Evolutionary conservation across 2,329 filamentous ascomycete genomes (phyloP).

Genomic region (Pseudocercospora pini-densiflorae): DNA sequence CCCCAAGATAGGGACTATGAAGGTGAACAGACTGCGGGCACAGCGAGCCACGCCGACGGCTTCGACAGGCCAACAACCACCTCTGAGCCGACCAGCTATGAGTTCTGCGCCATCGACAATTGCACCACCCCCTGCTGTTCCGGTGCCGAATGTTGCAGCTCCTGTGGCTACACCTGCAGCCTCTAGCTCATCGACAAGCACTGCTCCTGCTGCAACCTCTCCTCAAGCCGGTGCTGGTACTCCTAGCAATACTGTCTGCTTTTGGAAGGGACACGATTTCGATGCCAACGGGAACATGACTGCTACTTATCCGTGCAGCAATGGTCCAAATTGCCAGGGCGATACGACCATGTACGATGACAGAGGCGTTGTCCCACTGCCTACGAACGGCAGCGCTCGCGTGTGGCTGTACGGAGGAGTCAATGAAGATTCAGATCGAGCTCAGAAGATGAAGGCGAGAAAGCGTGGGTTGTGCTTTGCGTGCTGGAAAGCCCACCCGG

Average conservation of each 20-base stretch:
- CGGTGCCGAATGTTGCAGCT: too few species aligned
- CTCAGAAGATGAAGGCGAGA: neutral
- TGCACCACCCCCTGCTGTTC: too few species aligned
- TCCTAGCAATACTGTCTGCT: neutral
- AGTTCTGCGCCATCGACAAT: too few species aligned
- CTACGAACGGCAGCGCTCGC: neutral
- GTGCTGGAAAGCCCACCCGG: neutral
- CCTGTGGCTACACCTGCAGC: neutral
- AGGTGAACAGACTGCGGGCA: too few species aligned
- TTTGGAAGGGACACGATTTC: neutral
- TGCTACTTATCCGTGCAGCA: neutral
- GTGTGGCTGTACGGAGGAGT: neutral
- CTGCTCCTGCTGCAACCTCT: neutral
- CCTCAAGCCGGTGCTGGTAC: neutral
- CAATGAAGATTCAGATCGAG: neutral
- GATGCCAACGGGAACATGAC: neutral
- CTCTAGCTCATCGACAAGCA: neutral
- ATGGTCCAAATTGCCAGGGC: neutral
- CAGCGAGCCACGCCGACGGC: too few species aligned
- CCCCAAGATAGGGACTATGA: too few species aligned
- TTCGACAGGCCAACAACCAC: too few species aligned
- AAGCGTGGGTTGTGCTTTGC: neutral
- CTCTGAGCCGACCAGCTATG: too few species aligned
- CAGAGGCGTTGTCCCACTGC: neutral
- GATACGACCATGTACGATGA: neutral